Evolutionary conservation across 2,329 filamentous ascomycete genomes (phyloP).

Genomic region (Geosmithia flava): DNA sequence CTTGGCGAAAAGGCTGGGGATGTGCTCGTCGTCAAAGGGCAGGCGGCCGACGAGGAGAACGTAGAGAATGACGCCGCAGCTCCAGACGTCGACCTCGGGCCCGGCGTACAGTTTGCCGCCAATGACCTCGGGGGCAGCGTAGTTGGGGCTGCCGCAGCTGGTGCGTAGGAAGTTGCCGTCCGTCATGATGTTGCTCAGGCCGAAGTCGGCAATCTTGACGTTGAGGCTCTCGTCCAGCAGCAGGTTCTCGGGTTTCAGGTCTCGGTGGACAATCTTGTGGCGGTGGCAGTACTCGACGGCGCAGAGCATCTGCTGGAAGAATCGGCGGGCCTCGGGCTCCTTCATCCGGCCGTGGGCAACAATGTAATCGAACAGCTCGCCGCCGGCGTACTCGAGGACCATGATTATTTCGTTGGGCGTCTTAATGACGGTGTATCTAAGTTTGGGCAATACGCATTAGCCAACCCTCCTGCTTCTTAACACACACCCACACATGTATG

Average conservation of each 20-base stretch:
- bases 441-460: neutral
- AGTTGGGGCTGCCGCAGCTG: conserved; percentile 95
- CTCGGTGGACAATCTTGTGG: conserved; percentile 97
- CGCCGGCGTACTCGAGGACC: conserved; percentile 95
- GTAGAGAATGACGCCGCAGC: conserved; percentile 83
- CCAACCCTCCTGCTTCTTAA: no score
- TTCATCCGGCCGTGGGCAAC: conserved; percentile 87
- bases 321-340: conserved; percentile 85
- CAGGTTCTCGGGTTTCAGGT: conserved; percentile 94
- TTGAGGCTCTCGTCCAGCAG: conserved; percentile 91
- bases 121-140: conserved; percentile 95
- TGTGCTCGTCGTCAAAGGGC: conserved; percentile 97
- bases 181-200: conserved; percentile 98
- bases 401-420: conserved; percentile 93
- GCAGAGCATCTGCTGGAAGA: conserved; percentile 98
- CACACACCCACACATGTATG: no score
- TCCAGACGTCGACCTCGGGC: conserved; percentile 98
- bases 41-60: conserved; percentile 71
- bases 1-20: conserved; percentile 94
- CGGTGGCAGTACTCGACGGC: conserved; percentile 98
- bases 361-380: conserved; percentile 96
- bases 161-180: conserved; percentile 99
- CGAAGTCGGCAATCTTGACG: conserved; percentile 98
- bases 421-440: conserved; percentile 89
- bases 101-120: conserved; percentile 95